phyloP scores from a whole-genome alignment of 352 stramenopile species.

The Globisporangium nagaii region DNA sequence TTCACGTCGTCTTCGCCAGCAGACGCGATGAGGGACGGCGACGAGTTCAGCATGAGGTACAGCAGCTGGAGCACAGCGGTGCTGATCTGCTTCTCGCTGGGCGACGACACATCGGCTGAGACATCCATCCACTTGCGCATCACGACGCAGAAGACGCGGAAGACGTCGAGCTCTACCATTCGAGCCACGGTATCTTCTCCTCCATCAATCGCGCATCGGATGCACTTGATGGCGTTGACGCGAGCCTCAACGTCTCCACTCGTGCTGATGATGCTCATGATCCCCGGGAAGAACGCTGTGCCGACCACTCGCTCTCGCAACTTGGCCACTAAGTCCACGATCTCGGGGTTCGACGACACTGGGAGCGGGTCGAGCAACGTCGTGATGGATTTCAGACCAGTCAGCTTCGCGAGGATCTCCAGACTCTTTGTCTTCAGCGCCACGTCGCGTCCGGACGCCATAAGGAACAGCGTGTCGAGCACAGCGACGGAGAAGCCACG shows the following conservation, averaged over 20 bases:
- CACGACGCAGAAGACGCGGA: slow-evolving; percentile 57
- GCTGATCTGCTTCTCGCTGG: slow-evolving; percentile 19
- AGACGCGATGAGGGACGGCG: slow-evolving; percentile 38
- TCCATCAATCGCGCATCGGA: slow-evolving; percentile 55
- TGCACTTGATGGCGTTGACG: slow-evolving; percentile 61
- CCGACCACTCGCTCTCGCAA: slow-evolving; percentile 62
- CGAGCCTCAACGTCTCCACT: slow-evolving; percentile 37
- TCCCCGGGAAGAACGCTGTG: slow-evolving; percentile 47
- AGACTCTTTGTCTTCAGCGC: slow-evolving; percentile 47
- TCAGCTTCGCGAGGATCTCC: slow-evolving; percentile 46
- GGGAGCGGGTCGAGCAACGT: slow-evolving; percentile 38
- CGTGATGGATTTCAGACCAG: slow-evolving; percentile 44
- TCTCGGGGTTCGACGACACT: slow-evolving; percentile 31
- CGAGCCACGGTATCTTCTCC: slow-evolving; percentile 41
- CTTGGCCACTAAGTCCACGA: slow-evolving; percentile 38
- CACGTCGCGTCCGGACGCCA: slow-evolving; percentile 52
- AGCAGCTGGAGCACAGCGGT: slow-evolving; percentile 56
- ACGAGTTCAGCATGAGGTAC: slow-evolving; percentile 63
- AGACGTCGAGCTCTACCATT: slow-evolving; percentile 72
- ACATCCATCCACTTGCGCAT: slow-evolving; percentile 63
- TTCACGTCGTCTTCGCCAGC: slow-evolving; percentile 55
- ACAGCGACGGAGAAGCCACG: slow-evolving; percentile 45
- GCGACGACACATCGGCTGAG: slow-evolving; percentile 19
- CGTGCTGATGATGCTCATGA: slow-evolving; percentile 60
- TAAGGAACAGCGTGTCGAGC: slow-evolving; percentile 69